Evolutionary conservation across 306 rosid genomes (phyloP), one percentile per base, ranked within the genome.

Genomic region (Heteromeles arbutifolia): DNA sequence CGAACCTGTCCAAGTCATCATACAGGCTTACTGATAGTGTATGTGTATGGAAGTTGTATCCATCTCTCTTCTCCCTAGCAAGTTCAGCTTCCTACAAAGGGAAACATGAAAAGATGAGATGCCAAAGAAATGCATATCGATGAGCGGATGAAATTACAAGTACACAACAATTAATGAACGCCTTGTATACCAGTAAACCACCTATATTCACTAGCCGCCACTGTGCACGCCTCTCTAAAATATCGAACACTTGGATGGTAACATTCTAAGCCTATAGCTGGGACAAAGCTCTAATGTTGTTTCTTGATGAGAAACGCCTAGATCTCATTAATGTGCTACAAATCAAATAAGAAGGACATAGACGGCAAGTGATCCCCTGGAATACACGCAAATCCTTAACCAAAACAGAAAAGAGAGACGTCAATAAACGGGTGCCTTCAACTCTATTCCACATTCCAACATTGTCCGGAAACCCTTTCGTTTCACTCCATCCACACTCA

Each of bases 41-140:
- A 22, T 48, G 54, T 22, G 31, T 11, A 8, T 10, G 45, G n/a
- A 72, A 73, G 22, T 56, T 66, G 68, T 54, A 28, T 54, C 82
- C 82, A 66, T 73, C 78, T 34, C 65, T 79, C 62, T 19, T 65
- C 9, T 41, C 61, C 61, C 44, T 22, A 25, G 82, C 82, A 29
- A 54, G 50, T 76, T 44, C 63, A 1, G 82, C 82, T 73, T 79
- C 74, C 82, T 73, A 8, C 29, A 31, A 72, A 22, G 34, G n/a
- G 37, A 56, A 56, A 5, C 52, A 34, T 72, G 32, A 72, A 37
- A 56, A 32, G 31, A 56, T 56, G 52, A 56, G 66, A 39, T 37
- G 54, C 26, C 37, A 56, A 37, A 6, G n/a, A 22, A 22, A 34
- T 52, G 4, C 32, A 72, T 14, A 56, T 56, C 6, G n/a, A 11